Evolutionary conservation across 306 rosid species (phyloP).

Genomic region (Prunus armeniaca): DNA sequence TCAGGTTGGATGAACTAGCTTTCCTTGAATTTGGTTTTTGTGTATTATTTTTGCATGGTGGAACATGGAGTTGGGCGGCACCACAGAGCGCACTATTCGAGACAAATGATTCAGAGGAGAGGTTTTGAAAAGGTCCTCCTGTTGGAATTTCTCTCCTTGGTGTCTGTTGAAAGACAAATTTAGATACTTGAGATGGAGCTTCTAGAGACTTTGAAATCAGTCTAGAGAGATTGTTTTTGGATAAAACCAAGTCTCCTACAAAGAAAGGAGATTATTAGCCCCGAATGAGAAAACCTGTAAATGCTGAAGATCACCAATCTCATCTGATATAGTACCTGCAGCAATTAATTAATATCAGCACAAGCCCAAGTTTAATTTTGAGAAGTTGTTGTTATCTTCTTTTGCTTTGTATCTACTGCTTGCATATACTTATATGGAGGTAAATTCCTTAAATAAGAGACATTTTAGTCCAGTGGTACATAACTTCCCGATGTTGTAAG

Average conservation of each 20-base stretch:
- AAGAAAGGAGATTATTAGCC: too few relatives aligned
- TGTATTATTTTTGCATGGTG: constrained; percentile 5
- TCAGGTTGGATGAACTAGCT: too few relatives aligned
- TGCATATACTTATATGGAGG: too few relatives aligned
- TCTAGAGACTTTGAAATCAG: not conserved
- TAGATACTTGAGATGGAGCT: not conserved
- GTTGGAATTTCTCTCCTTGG: constrained; percentile 25
- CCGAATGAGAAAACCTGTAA: too few relatives aligned
- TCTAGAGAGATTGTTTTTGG: not conserved
- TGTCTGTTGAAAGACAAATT: not conserved
- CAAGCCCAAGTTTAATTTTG: not conserved
- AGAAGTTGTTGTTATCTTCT: too few relatives aligned
- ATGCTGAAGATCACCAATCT: too few relatives aligned
- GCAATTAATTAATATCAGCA: too few relatives aligned
- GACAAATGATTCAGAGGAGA: constrained; percentile 21
- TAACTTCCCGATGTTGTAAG: too few relatives aligned
- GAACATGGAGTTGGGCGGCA: constrained; percentile 1
- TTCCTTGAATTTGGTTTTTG: not conserved
- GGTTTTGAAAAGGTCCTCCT: constrained; percentile 13
- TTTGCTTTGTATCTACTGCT: too few relatives aligned
- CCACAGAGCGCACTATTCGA: constrained; percentile 21
- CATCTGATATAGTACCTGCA: too few relatives aligned
- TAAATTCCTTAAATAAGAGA: too few relatives aligned
- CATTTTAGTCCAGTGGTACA: too few relatives aligned
- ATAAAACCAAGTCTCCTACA: not conserved